These are phyloP conservation scores for Sporothrix mexicana DNA, from an alignment of 2,329 filamentous ascomycete genomes.

Conservation along the genomic window DNA sequence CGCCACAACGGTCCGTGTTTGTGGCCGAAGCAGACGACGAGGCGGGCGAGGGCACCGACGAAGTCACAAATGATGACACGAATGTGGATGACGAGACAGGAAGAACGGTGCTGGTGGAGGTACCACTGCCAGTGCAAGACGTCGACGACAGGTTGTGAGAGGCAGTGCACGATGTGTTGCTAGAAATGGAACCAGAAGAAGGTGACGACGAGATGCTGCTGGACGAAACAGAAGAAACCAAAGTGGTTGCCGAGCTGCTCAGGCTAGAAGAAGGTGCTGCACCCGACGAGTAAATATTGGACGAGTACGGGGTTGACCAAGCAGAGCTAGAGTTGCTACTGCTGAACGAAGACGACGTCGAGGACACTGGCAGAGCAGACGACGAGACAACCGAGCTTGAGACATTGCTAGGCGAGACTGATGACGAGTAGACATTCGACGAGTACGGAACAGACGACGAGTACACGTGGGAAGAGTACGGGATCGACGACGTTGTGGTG, in stretches of 20 bases:
- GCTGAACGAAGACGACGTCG: not conserved
- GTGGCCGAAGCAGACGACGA: not conserved
- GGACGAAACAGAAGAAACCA: not conserved
- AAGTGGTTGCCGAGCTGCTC: not conserved
- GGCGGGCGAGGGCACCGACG: not conserved
- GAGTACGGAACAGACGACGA: not conserved
- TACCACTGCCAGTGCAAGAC: not conserved
- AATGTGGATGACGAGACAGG: not conserved
- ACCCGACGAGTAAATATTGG: not conserved
- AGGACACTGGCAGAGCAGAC: not conserved
- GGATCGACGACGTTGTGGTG: too few species aligned
- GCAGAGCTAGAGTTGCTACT: not conserved
- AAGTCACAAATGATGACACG: not conserved
- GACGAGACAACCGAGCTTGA: not conserved
- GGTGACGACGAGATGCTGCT: not conserved
- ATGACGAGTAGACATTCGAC: conserved; percentile 11
- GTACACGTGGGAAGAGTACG: too few species aligned
- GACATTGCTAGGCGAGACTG: not conserved
- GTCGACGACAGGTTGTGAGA: conserved; percentile 2
- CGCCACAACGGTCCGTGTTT: conserved; percentile 5
- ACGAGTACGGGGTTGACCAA: not conserved
- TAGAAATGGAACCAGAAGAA: not conserved
- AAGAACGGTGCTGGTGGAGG: not conserved
- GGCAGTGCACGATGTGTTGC: not conserved
- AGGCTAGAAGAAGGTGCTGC: not conserved